Base-by-base conservation (phyloP, 78 protist species). In the Dictyostelium citrinum region DNA sequence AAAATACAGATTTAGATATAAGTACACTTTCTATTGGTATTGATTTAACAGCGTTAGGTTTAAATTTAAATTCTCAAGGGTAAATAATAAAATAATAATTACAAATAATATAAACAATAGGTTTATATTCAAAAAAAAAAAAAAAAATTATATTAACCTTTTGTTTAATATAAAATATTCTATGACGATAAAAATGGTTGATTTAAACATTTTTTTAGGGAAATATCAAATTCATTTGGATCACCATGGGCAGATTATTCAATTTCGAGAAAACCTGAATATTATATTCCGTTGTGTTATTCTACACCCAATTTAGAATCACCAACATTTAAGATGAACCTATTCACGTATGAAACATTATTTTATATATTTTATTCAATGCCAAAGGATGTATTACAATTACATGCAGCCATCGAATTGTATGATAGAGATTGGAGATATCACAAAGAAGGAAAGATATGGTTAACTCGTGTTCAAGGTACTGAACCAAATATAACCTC, bases 361-460 rank as follows among this genome's bases (percentile, higher is more conserved):
- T 98, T 98, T 67, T 98, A 98, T 84, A 98, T 98, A 75, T 98
- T 98, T 83, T 98, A 98, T 81, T 61, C 96, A 93, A 98, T 98
- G 99, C 99, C 99, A 43, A 46, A 97, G 14, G 99, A 98, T 79
- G 72, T 90, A 39, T 93, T 97, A n/a, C 99, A 98, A 77, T 41
- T 91, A 2, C 94, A 85, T 17, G 98, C 98, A 1, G 98, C 99
- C 7, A 29, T 83, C 29, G 99, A 98, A 29, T 68, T 98, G 95
- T 96, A 84, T 90, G 92, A 93, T 39, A 95, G 97, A 29, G 96
- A 95, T 27, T 98, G 99, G 99, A 37, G 97, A 39, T 98, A 95
- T 77, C 99, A 98, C 96, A 98, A 97, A 76, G 97, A 96, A 43
- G 95, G 95, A 37, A 95, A 93, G 51, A 49, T 95, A 17, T 98